Evolutionary conservation across 75 land plant genomes (phyloP), one percentile per base, ranked within the genome.

Genomic region (Picea sitchensis): DNA sequence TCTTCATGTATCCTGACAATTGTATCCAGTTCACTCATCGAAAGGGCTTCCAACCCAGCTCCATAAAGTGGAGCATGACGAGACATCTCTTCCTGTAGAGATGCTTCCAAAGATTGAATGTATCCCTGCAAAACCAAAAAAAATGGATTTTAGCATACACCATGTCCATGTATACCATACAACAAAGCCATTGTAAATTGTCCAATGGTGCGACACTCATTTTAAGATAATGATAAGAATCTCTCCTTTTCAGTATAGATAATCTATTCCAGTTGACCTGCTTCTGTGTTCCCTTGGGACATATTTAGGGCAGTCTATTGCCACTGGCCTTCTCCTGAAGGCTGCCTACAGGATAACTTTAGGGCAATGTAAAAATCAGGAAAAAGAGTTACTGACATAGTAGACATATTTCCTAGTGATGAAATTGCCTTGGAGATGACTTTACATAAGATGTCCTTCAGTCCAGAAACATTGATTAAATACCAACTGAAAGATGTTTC

Each of bases 11-110:
- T 87, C 63, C 87, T 79, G 17, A 83, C 83, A 5, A 87, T 61
- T n/a, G 83, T 84, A 58, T 87, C 88, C 34, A 87, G 65, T 78
- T 87, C 88, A 68, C 83, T 84, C 36, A 81, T 59, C 11, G 87
- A 78, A 68, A 87, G 81, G 1, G 83, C 64, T 77, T 87, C 88
- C 60, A 87, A 67, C 30, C 88, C 88, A 34, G 82, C 88, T 32
- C 88, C 88, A 78, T 87, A 87, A 1, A 87, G 87, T 32, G 88
- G 88, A 14, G 87, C 88, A 76, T 87, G 88, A 58, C 87, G 65
- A 38, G 86, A 78, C 83, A 87, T 84, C 81, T 87, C 88, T 59
- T 87, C 88, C 72, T 84, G 88, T 81, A 87, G 59, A n/a, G 88
- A 84, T 56, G 79, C 77, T 75, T 87, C 83, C 68, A 87, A 79